phyloP scores from a whole-genome alignment of 495 filamentous ascomycete species.

The Aspergillus cavernicola region DNA sequence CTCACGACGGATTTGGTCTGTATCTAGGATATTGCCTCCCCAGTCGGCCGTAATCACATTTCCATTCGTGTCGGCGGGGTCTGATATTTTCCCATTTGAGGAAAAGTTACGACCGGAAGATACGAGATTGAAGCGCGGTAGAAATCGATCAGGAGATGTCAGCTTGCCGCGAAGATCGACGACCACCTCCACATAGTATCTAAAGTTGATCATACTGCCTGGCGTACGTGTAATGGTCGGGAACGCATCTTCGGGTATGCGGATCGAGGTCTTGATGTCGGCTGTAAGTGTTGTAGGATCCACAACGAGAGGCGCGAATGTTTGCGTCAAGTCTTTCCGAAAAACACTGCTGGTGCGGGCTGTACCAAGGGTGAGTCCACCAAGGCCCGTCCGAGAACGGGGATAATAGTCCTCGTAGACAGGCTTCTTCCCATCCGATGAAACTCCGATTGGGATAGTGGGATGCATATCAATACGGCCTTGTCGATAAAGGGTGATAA shows the following conservation, averaged over 20 bases:
- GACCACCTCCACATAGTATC: conserved; percentile 88
- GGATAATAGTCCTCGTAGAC: conserved; percentile 83
- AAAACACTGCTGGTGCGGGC: conserved; percentile 81
- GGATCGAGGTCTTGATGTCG: conserved; percentile 72
- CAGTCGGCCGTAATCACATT: conserved; percentile 48
- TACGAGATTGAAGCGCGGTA: conserved; percentile 55
- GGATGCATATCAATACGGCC: conserved; percentile 89
- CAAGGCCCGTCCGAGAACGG: conserved; percentile 65
- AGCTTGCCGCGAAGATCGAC: conserved; percentile 88
- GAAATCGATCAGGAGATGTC: conserved; percentile 59
- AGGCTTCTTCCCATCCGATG: conserved; percentile 59
- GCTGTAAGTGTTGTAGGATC: conserved; percentile 75
- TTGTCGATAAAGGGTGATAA: conserved; percentile 88
- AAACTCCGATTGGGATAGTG: conserved; percentile 55
- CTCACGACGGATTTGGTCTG: conserved; percentile 76
- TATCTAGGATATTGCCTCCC: conserved; percentile 81
- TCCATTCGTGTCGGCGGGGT: conserved; percentile 35
- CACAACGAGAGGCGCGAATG: conserved; percentile 79
- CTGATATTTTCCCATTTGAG: conserved; percentile 46
- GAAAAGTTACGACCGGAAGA: conserved; percentile 44
- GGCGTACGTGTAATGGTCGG: conserved; percentile 88
- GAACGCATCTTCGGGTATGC: conserved; percentile 86
- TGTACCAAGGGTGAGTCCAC: conserved; percentile 75
- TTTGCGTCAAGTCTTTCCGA: conserved; percentile 88
- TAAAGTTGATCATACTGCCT: conserved; percentile 87